Conservation (phyloP, 257 asterid genomes). For the Lavandula angustifolia region DNA sequence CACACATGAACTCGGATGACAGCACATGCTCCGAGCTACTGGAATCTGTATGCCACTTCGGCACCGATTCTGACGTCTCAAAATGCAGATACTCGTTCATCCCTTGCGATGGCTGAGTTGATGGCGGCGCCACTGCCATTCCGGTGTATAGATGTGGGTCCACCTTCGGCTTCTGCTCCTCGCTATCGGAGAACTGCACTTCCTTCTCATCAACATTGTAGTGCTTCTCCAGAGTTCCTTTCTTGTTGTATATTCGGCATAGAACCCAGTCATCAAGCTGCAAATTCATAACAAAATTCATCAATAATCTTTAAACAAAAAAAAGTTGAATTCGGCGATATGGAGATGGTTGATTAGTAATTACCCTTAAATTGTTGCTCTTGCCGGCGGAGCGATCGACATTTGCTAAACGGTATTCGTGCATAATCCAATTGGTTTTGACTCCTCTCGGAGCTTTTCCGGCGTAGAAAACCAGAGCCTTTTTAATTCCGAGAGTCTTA, state of each 20-base stretch:
- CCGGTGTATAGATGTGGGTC: not conserved
- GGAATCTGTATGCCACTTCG: conserved; percentile 59
- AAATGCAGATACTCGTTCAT: conserved; percentile 35
- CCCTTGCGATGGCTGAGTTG: conserved; percentile 11
- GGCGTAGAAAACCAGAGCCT: conserved; percentile 59
- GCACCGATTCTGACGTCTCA: conserved; percentile 54
- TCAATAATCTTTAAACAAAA: not conserved
- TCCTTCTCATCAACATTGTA: conserved; percentile 42
- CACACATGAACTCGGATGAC: conserved; percentile 44
- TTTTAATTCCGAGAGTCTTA: conserved; percentile 48
- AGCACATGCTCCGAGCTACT: conserved; percentile 61
- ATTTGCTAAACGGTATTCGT: conserved; percentile 56
- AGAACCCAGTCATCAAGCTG: conserved; percentile 71
- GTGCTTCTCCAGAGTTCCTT: conserved; percentile 54
- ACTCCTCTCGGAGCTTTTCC: conserved; percentile 64
- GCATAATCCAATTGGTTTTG: conserved; percentile 71
- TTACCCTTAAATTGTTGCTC: conserved; percentile 47
- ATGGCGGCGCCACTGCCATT: conserved; percentile 9
- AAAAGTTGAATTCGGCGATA: no score
- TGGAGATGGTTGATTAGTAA: not conserved
- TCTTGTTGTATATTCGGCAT: conserved; percentile 68
- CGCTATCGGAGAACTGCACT: conserved; percentile 50
- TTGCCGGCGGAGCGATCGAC: conserved; percentile 61
- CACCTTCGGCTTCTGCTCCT: conserved; percentile 48
- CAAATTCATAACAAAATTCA: conserved; percentile 16